Base-by-base conservation (phyloP, 768 basidiomycete genomes). In the Exidia glandulosa region DNA sequence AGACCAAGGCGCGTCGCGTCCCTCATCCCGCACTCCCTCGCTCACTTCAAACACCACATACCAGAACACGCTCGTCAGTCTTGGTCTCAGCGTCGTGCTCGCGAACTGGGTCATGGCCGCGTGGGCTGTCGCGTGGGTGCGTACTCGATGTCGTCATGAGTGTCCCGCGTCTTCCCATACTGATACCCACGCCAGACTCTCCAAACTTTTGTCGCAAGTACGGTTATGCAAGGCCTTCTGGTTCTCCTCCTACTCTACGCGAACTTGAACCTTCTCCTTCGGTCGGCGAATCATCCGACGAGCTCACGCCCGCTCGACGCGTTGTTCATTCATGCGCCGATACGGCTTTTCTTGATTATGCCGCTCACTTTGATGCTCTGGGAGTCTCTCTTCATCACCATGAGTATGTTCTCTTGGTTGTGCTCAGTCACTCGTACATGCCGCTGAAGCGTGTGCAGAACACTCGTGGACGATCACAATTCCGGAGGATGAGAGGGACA, bases 291-390 rank as follows among this genome's bases (percentile, higher is more conserved):
- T 54, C 71, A 78, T 0, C 86, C 87, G 0, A 79, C 75, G 0
- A 73, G 74, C 27, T 69, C 73, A 0, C 79, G 84, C 1, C 90
- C 90, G 0, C 70, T 94, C 41, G 91, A 94, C 69, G 83, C 82
- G 33, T 77, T 85, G 0, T 84, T 94, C 64, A 89, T 96, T 59
- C 94, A 96, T 65, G 88, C 89, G 0, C 94, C 94, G 0, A 75
- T 95, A 58, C 79, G 89, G 2, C 84, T 91, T 61, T 87, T 87
- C 67, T 66, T 77, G 59, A 66, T 74, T 12, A 45, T 85, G 2
- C 80, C 82, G 2, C 69, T 86, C 30, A 72, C 71, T 3, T 73
- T 87, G 34, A 72, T 87, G 60, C 84, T 90, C 62, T 54, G 50
- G 50, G 25, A 54, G 1, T 27, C 12, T 31, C 50, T 54, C 50